phyloP scores from a whole-genome alignment of 2,329 filamentous ascomycete species.

The Aspergillus pseudonomiae region DNA sequence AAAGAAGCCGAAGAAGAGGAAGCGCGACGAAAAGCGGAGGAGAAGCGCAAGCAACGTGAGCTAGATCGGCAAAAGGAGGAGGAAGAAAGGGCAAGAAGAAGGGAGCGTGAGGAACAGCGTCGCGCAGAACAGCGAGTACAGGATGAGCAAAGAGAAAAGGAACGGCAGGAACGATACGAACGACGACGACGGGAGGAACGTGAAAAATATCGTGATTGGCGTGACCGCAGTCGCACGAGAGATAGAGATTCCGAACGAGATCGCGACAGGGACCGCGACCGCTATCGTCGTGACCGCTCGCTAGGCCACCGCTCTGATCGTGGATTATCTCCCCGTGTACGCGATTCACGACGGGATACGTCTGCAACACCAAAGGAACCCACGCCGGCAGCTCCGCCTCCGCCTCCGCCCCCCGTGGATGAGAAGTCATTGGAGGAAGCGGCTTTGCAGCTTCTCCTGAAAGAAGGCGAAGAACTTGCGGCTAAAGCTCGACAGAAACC shows the following conservation, averaged over 20 bases:
- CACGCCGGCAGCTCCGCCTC: conserved; percentile 29
- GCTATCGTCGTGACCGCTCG: conserved; percentile 34
- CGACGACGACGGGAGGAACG: conserved; percentile 49
- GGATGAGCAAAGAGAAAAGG: conserved; percentile 56
- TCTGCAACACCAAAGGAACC: conserved; percentile 38
- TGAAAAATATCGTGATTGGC: conserved; percentile 47
- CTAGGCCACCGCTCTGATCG: conserved; percentile 37
- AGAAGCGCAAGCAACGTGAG: conserved; percentile 47
- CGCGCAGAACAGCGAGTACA: conserved; percentile 54
- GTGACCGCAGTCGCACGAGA: conserved; percentile 41
- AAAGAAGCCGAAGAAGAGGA: conserved; percentile 53
- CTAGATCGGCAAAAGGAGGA: conserved; percentile 48
- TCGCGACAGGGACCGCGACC: conserved; percentile 25
- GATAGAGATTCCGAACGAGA: conserved; percentile 31
- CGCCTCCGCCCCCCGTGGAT: conserved; percentile 43
- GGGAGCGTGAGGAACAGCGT: conserved; percentile 53
- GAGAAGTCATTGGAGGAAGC: conserved; percentile 60
- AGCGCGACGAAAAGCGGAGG: conserved; percentile 45
- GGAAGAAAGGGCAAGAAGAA: conserved; percentile 53
- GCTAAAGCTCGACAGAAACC: conserved; percentile 55
- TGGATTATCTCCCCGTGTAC: conserved; percentile 30
- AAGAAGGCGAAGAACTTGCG: conserved; percentile 58
- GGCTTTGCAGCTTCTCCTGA: conserved; percentile 56
- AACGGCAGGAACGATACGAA: conserved; percentile 52
- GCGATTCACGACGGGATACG: conserved; percentile 37